These are phyloP conservation scores for Apiospora arundinis DNA, from an alignment of 2,329 filamentous ascomycete genomes.

Conservation along the genomic window DNA sequence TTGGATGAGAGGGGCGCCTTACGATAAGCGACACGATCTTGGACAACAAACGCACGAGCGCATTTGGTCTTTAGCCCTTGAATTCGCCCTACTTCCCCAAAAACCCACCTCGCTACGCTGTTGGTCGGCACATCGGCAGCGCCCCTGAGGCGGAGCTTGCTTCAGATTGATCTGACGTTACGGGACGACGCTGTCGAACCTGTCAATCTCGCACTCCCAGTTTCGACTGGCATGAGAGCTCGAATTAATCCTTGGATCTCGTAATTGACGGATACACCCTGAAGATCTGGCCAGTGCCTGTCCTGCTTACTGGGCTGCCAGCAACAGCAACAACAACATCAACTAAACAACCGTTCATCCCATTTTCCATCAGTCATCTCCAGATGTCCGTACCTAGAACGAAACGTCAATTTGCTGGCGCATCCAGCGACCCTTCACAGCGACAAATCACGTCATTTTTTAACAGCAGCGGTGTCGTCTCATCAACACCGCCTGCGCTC, in stretches of 20 bases:
- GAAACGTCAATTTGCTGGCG: constrained; percentile 68
- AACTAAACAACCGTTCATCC: constrained; percentile 2
- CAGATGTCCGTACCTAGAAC: constrained; percentile 60
- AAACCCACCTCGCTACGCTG: background rate
- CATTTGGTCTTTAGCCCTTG: constrained; percentile 2
- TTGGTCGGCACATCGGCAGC: constrained; percentile 7
- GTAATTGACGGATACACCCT: constrained; percentile 10
- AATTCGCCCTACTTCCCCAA: background rate
- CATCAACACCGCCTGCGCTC: constrained; percentile 30
- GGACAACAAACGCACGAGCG: constrained; percentile 12
- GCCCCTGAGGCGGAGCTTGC: constrained; percentile 12
- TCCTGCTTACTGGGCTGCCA: background rate
- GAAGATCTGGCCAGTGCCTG: background rate
- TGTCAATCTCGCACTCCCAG: constrained; percentile 11
- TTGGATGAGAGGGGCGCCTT: constrained; percentile 8
- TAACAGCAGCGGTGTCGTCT: constrained; percentile 35
- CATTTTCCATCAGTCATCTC: background rate
- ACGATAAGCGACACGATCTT: constrained; percentile 19
- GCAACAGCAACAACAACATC: too few species aligned
- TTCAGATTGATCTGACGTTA: constrained; percentile 11
- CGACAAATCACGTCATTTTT: constrained; percentile 72
- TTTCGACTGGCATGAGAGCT: constrained; percentile 3
- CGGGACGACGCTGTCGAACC: background rate
- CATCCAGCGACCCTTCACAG: constrained; percentile 62
- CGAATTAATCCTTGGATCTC: background rate